Percentiles rank a stretch among this genome's conserved stretches.
These are phyloP conservation scores for Penicillium psychrofluorescens DNA, from an alignment of 495 filamentous ascomycete species.

Conservation along the genomic window DNA sequence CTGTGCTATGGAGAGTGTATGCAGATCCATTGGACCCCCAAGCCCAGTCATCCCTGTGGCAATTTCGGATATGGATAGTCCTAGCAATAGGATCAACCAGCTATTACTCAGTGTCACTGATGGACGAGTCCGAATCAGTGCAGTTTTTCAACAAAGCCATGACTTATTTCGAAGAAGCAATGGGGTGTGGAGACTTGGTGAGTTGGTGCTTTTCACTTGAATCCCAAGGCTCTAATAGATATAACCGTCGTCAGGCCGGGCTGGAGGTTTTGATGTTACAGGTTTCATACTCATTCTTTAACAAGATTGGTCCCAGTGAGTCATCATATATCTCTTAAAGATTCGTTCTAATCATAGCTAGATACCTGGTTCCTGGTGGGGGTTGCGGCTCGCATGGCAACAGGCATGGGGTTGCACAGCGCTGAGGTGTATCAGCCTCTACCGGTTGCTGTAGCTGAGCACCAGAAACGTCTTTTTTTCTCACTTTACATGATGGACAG, in stretches of 20 bases:
- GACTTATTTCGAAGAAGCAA: conserved; percentile 26
- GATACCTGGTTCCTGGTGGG: conserved; percentile 30
- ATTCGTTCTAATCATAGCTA: background rate
- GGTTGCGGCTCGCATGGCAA: conserved; percentile 24
- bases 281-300: conserved; percentile 37
- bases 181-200: conserved; percentile 31
- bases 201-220: background rate
- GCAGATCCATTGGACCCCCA: conserved; percentile 17
- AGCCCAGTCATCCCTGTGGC: conserved; percentile 19
- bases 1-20: conserved; percentile 20
- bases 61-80: conserved; percentile 35
- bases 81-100: conserved; percentile 33
- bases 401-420: conserved; percentile 26
- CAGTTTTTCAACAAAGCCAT: conserved; percentile 30
- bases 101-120: conserved; percentile 27
- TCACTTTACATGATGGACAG: conserved; percentile 41
- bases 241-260: conserved; percentile 13
- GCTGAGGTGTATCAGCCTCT: conserved; percentile 15
- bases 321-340: background rate
- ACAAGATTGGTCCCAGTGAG: conserved; percentile 33
- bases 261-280: conserved; percentile 34
- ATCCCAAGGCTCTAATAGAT: background rate
- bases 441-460: conserved; percentile 18
- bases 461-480: conserved; percentile 32
- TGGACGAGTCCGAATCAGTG: conserved; percentile 30